Base-by-base conservation (phyloP, 441 rosid genomes). In the Pelargonium myrrhifolium region DNA sequence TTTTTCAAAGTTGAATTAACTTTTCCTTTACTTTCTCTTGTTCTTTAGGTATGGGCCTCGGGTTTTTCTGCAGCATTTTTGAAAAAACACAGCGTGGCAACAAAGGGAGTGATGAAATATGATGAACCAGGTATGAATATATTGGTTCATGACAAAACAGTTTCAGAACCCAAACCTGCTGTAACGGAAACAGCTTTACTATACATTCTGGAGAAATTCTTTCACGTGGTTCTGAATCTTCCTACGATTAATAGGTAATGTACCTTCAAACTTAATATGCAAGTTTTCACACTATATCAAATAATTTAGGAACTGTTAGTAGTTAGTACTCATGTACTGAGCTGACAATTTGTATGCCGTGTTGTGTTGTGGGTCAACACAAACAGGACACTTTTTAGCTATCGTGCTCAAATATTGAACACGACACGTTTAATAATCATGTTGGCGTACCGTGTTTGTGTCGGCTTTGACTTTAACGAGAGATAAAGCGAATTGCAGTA, bases 1-100 rank as follows among this genome's bases (percentile, higher is more conserved):
- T 31, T 40, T 17, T 53, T 66, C 39, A 42, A 3, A 49, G 62
- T 64, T 37, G 56, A 17, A 17, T 58, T 6, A 9, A 53, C 43
- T 56, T 10, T 67, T 22, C 12, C 59, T 28, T 68, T 78, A 55
- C n/a, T 66, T 74, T 70, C 62, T 68, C 35, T 74, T 67, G 65
- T 73, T 55, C 26, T 65, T 65, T 67, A 94, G 99, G 99, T 91
- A 53, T 94, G 97, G 97, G 97, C 97, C 62, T 91, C 94, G 0
- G 99, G 99, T 64, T 94, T 92, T 79, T 88, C 91, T 4, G 99
- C 99, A 0, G 99, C 99, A 14, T 83, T 94, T 78, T 85, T 94
- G 66, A 94, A 94, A 78, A 94, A 92, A 80, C 75, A 72, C 49
- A 94, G 97, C 20, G 75, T 91, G 72, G 97, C 97, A 22, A 84